phyloP scores from a whole-genome alignment of 1,284 basidiomycete species.

The Trichosporon faecale region DNA sequence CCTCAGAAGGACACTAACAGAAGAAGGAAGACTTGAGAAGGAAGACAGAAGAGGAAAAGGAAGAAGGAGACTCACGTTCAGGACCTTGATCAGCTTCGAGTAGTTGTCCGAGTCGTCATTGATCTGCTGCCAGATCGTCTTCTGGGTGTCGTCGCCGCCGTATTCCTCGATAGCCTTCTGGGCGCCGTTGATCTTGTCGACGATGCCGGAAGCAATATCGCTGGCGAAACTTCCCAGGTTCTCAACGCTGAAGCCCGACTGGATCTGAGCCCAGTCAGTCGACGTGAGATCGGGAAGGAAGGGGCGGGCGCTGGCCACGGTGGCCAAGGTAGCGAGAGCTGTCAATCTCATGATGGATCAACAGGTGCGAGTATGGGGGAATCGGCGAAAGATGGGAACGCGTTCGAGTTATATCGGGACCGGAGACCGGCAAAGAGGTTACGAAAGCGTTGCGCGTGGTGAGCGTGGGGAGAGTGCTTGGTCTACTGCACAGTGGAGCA shows the following conservation, averaged over 20 bases:
- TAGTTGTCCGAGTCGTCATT: conserved; percentile 45
- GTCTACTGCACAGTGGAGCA: not conserved
- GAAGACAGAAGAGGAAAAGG: not conserved
- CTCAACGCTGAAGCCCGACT: conserved; percentile 7
- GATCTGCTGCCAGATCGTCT: conserved; percentile 49
- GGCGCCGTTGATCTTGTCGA: conserved; percentile 1
- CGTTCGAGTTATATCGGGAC: not conserved
- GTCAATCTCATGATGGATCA: conserved; percentile 5
- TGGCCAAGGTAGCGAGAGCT: not conserved
- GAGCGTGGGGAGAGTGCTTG: not conserved
- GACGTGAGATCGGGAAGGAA: conserved; percentile 4
- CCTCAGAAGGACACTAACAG: no score
- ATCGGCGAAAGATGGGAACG: not conserved
- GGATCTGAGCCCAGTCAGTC: conserved; percentile 11
- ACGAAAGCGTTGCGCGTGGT: not conserved
- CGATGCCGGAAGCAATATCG: not conserved
- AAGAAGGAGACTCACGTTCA: conserved; percentile 37
- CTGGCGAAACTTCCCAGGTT: not conserved
- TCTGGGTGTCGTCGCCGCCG: conserved; percentile 32
- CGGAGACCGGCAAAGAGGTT: not conserved
- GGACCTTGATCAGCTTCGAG: conserved; percentile 49
- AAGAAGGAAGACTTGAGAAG: not conserved
- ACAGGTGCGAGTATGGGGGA: not conserved
- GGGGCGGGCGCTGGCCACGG: conserved; percentile 2
- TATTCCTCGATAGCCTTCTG: not conserved